These are phyloP conservation scores for Scutellaria baicalensis DNA, from an alignment of 257 asterid species.

Conservation along the genomic window DNA sequence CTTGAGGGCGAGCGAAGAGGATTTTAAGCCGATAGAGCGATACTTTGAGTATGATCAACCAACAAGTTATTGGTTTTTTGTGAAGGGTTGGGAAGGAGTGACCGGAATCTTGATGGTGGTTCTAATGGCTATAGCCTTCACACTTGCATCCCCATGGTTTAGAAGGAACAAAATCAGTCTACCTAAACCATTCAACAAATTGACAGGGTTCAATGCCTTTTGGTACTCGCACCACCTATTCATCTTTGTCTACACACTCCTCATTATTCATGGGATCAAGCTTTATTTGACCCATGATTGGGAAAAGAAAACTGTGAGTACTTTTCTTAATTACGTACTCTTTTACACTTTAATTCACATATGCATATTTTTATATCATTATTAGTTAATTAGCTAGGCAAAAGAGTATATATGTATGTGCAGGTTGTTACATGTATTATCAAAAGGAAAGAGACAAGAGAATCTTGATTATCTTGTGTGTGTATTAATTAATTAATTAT, in stretches of 20 bases:
- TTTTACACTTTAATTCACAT: no score
- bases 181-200: slow-evolving; percentile 55
- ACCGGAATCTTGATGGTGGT: slow-evolving; percentile 79
- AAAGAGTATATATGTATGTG: no score
- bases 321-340: background rate
- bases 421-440: background rate
- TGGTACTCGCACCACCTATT: slow-evolving; percentile 92
- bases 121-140: slow-evolving; percentile 76
- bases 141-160: slow-evolving; percentile 76
- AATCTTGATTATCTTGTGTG: background rate
- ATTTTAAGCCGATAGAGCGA: slow-evolving; percentile 38
- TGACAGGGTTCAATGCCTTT: slow-evolving; percentile 86
- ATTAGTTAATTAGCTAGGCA: no score
- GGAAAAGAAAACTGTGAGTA: slow-evolving; percentile 47
- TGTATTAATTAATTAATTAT: background rate
- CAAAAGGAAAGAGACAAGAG: background rate
- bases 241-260: slow-evolving; percentile 57
- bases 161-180: slow-evolving; percentile 46
- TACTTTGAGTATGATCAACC: slow-evolving; percentile 69
- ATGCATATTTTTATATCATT: no score
- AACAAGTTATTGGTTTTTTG: slow-evolving; percentile 53
- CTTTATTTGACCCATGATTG: slow-evolving; percentile 55
- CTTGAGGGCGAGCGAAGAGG: slow-evolving; percentile 31
- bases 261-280: slow-evolving; percentile 70
- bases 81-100: slow-evolving; percentile 64